These are phyloP conservation scores for Phaeoacremonium minimum DNA, from an alignment of 2,329 filamentous ascomycete genomes.

Conservation along the genomic window DNA sequence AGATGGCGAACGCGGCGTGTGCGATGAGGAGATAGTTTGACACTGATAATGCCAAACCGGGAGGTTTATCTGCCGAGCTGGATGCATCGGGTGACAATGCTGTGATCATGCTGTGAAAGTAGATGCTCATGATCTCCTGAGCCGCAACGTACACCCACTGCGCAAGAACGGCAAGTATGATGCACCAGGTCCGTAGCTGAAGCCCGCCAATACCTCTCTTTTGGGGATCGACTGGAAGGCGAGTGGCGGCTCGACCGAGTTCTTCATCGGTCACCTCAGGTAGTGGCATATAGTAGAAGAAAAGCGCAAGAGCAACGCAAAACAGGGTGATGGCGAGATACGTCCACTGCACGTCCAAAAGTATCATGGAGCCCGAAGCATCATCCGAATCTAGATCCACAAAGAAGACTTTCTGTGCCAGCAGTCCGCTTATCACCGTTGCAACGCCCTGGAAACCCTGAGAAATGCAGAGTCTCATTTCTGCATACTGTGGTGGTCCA, in stretches of 20 bases:
- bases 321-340: slow-evolving; percentile 78
- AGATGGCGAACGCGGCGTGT: slow-evolving; percentile 68
- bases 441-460: slow-evolving; percentile 76
- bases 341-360: slow-evolving; percentile 78
- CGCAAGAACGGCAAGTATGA: slow-evolving; percentile 68
- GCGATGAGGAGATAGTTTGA: slow-evolving; percentile 68
- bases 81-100: slow-evolving; percentile 26
- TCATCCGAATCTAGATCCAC: slow-evolving; percentile 40
- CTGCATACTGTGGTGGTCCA: slow-evolving; percentile 67
- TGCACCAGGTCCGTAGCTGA: slow-evolving; percentile 48
- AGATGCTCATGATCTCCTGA: slow-evolving; percentile 63
- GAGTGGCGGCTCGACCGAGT: slow-evolving; percentile 41
- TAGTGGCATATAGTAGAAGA: slow-evolving; percentile 65
- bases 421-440: slow-evolving; percentile 65
- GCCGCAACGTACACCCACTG: slow-evolving; percentile 78
- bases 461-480: slow-evolving; percentile 70
- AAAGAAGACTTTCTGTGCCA: slow-evolving; percentile 75
- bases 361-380: slow-evolving; percentile 27
- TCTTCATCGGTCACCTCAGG: slow-evolving; percentile 56
- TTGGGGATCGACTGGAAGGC: slow-evolving; percentile 44
- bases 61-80: slow-evolving; percentile 22
- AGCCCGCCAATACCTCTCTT: slow-evolving; percentile 45
- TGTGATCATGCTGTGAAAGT: slow-evolving; percentile 48
- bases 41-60: slow-evolving; percentile 46
- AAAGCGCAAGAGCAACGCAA: slow-evolving; percentile 64